Conservation (phyloP, 257 asterid genomes). For the Nicotiana undulata region DNA sequence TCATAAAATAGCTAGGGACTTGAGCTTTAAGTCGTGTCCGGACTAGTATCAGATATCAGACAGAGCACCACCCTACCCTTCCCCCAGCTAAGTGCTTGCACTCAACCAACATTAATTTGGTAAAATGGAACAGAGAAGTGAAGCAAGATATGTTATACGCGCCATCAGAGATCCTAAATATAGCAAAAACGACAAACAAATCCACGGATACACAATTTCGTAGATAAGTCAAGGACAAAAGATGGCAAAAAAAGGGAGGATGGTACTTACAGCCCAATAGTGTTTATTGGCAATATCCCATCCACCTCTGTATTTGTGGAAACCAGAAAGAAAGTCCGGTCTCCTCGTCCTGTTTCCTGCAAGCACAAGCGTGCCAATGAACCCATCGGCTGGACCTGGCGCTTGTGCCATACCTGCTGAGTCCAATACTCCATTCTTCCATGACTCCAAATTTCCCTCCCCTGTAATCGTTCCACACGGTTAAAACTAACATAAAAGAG, state of each 20-base stretch:
- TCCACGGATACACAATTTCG: not conserved
- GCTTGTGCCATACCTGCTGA: conserved; percentile 42
- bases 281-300: conserved; percentile 94
- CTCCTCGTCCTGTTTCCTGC: conserved; percentile 78
- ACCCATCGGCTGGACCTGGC: conserved; percentile 46
- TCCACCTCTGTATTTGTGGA: conserved; percentile 87
- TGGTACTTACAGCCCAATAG: conserved; percentile 76
- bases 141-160: too few species aligned
- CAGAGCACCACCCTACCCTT: not conserved
- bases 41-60: not conserved
- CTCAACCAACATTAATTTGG: not conserved
- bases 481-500: not conserved
- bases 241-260: not conserved
- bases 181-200: not conserved
- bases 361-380: conserved; percentile 51
- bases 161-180: not conserved
- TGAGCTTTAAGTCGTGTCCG: not conserved
- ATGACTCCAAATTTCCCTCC: conserved; percentile 50
- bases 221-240: not conserved
- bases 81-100: not conserved
- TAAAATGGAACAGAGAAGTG: not conserved
- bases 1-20: not conserved
- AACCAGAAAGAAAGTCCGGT: conserved; percentile 67
- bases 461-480: conserved; percentile 32
- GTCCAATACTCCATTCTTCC: conserved; percentile 62